These are phyloP conservation scores for Cordyceps tenuipes DNA, from an alignment of 2,329 filamentous ascomycete species.

Conservation along the genomic window DNA sequence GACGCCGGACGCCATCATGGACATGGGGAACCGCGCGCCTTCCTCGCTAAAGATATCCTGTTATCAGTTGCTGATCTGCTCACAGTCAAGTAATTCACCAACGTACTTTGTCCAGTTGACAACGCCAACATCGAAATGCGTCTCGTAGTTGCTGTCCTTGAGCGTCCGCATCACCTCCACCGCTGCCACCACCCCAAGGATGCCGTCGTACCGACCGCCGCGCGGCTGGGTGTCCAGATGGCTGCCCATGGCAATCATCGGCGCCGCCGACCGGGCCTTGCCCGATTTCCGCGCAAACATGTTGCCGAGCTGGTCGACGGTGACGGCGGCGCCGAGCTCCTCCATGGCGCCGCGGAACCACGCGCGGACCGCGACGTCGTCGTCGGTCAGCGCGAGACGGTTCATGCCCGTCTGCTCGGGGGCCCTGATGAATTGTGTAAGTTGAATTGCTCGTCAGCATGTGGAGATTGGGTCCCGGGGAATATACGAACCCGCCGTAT, in stretches of 20 bases:
- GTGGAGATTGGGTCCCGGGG: too few species aligned
- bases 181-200: slow-evolving; percentile 64
- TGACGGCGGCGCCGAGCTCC: slow-evolving; percentile 57
- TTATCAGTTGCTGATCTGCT: background rate
- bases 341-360: slow-evolving; percentile 65
- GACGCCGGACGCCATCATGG: slow-evolving; percentile 69
- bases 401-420: slow-evolving; percentile 66
- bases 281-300: slow-evolving; percentile 65
- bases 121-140: slow-evolving; percentile 62
- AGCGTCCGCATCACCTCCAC: slow-evolving; percentile 64
- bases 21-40: slow-evolving; percentile 69
- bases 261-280: slow-evolving; percentile 43
- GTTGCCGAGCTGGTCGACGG: slow-evolving; percentile 72
- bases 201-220: slow-evolving; percentile 67
- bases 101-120: slow-evolving; percentile 68
- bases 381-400: slow-evolving; percentile 64
- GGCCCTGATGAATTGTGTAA: too few species aligned
- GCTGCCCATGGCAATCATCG: slow-evolving; percentile 59
- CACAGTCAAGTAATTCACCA: background rate
- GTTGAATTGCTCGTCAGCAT: too few species aligned
- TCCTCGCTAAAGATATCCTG: slow-evolving; percentile 53
- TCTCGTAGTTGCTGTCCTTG: slow-evolving; percentile 55
- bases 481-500: slow-evolving; percentile 21
- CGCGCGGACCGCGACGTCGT: slow-evolving; percentile 65
- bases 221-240: slow-evolving; percentile 59